Evolutionary conservation across 495 filamentous ascomycete species (phyloP).

Genomic region (Geopyxis carbonaria): DNA sequence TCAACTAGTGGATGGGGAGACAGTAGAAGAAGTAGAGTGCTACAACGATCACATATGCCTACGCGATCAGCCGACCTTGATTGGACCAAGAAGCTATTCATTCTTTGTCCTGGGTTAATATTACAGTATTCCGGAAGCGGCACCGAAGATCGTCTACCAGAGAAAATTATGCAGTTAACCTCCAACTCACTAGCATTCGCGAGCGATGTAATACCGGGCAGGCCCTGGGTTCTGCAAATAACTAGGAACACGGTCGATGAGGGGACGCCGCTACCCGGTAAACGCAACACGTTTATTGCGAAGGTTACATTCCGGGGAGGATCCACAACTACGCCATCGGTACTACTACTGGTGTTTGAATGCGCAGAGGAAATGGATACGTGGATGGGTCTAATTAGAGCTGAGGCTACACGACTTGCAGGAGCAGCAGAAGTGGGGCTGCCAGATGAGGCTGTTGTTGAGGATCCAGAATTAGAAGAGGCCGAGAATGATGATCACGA

Average conservation of each 20-base stretch:
- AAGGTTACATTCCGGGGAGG: slow-evolving; percentile 51
- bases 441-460: not conserved
- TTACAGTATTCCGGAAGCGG: slow-evolving; percentile 79
- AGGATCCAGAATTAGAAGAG: not conserved
- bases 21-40: slow-evolving; percentile 26
- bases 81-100: slow-evolving; percentile 69
- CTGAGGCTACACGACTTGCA: slow-evolving; percentile 30
- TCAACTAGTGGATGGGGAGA: slow-evolving; percentile 6
- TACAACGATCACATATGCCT: slow-evolving; percentile 38
- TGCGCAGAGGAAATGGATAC: slow-evolving; percentile 69
- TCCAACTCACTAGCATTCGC: slow-evolving; percentile 84
- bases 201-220: slow-evolving; percentile 79
- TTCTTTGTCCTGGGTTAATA: slow-evolving; percentile 67
- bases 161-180: slow-evolving; percentile 69
- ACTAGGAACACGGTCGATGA: slow-evolving; percentile 56
- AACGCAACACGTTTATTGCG: slow-evolving; percentile 42
- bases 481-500: not conserved
- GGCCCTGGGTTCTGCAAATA: slow-evolving; percentile 82
- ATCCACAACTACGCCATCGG: slow-evolving; percentile 44
- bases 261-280: slow-evolving; percentile 33
- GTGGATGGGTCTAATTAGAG: slow-evolving; percentile 45
- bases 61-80: slow-evolving; percentile 47
- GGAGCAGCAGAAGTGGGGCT: slow-evolving; percentile 22
- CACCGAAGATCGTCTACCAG: slow-evolving; percentile 60
- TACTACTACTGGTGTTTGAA: slow-evolving; percentile 64